These are phyloP conservation scores for Pyrenophora seminiperda DNA, from an alignment of 2,329 filamentous ascomycete genomes.

Conservation along the genomic window DNA sequence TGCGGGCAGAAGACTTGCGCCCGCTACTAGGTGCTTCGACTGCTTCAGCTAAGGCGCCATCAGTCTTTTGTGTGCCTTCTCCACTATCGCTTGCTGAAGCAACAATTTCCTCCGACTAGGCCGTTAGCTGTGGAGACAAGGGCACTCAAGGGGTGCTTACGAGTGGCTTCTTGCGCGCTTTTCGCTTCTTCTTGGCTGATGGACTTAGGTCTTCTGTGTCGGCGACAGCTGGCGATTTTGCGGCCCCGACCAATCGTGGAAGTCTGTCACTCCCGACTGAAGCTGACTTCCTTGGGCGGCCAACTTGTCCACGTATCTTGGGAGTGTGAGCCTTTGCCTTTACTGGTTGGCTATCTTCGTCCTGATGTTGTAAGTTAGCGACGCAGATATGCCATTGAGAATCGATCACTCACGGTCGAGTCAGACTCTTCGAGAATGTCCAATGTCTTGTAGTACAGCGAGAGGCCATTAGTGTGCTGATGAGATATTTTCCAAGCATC, in stretches of 20 bases:
- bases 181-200: slow-evolving; percentile 38
- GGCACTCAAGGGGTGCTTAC: slow-evolving; percentile 17
- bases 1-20: slow-evolving; percentile 35
- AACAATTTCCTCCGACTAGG: slow-evolving; percentile 40
- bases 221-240: slow-evolving; percentile 21
- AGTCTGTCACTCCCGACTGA: slow-evolving; percentile 34
- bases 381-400: neutral
- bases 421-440: slow-evolving; percentile 37
- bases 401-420: slow-evolving; percentile 33
- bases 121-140: slow-evolving; percentile 15
- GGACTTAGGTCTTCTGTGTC: slow-evolving; percentile 27
- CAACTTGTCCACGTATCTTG: slow-evolving; percentile 26
- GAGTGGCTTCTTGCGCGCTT: slow-evolving; percentile 36
- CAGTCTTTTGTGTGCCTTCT: slow-evolving; percentile 26
- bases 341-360: slow-evolving; percentile 26
- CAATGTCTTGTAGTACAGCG: slow-evolving; percentile 38
- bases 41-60: slow-evolving; percentile 9
- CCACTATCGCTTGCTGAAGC: slow-evolving; percentile 33
- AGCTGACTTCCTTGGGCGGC: slow-evolving; percentile 34
- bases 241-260: slow-evolving; percentile 19
- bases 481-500: slow-evolving; percentile 37
- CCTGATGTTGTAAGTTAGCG: slow-evolving; percentile 31
- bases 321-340: slow-evolving; percentile 26
- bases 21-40: slow-evolving; percentile 26
- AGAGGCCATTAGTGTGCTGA: slow-evolving; percentile 34